A percentile compares a stretch with the other conserved stretches of the same genome.
Conservation (phyloP, 163 green algal genomes). For the Chlorella variabilis region DNA sequence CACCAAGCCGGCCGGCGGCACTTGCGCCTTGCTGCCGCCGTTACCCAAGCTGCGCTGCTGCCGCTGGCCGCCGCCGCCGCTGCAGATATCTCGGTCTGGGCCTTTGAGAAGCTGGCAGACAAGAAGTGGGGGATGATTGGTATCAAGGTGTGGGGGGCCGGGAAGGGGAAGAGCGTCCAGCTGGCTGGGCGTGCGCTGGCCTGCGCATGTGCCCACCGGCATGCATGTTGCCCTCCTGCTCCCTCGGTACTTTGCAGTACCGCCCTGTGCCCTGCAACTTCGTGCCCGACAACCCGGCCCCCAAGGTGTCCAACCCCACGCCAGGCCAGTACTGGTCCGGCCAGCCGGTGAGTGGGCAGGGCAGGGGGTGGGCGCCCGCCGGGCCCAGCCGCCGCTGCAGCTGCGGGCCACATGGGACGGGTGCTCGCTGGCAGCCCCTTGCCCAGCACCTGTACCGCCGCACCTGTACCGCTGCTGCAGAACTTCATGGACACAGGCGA, state of each 20-base stretch:
- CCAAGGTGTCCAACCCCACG: background rate
- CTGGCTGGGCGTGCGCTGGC: background rate
- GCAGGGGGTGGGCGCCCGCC: background rate
- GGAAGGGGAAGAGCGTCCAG: no score
- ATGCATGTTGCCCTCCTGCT: background rate
- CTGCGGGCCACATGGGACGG: background rate
- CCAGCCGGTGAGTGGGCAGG: background rate
- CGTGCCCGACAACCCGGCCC: background rate
- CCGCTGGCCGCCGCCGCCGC: background rate
- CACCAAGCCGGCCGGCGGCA: no score
- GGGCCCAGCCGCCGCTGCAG: background rate
- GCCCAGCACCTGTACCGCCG: no score
- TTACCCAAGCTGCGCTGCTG: background rate
- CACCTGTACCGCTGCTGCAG: background rate
- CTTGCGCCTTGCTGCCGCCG: no score
- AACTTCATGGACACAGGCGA: conserved; percentile 4
- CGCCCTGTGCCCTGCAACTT: conserved; percentile 31
- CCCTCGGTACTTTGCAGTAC: background rate
- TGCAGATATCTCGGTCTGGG: conserved; percentile 59
- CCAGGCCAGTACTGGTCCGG: conserved; percentile 7
- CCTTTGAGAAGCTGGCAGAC: conserved; percentile 74
- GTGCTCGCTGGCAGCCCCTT: background rate
- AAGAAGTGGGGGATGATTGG: conserved; percentile 62
- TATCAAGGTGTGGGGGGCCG: conserved; percentile 31
- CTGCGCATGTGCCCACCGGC: background rate